A percentile compares a stretch with the other conserved stretches of the same genome.
These are phyloP conservation scores for Chenopodium album DNA, from an alignment of 148 eudicot species.

Conservation along the genomic window DNA sequence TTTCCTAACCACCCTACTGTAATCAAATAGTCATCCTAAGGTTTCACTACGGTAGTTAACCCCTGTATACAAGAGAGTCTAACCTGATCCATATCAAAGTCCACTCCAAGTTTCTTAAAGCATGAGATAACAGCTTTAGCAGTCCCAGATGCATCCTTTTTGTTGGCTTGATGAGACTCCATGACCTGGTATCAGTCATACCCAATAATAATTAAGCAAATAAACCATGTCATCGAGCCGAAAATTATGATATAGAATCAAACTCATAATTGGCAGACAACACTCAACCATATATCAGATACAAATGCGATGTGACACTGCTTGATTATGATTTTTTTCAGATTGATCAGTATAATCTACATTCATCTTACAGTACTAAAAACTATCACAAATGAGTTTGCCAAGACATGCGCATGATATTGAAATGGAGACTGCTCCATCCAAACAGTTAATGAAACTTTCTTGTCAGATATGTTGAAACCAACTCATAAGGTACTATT, in stretches of 20 bases:
- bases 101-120: conserved; percentile 84
- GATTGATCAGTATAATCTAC: background rate
- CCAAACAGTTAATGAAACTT: background rate
- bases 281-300: background rate
- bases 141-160: conserved; percentile 89
- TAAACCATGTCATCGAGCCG: background rate
- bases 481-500: background rate
- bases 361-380: background rate
- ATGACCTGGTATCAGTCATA: conserved; percentile 46
- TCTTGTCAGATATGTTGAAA: background rate
- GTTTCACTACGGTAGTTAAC: background rate
- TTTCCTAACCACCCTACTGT: background rate
- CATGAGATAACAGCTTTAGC: conserved; percentile 95
- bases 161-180: conserved; percentile 89
- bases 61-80: conserved; percentile 2
- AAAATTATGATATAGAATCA: background rate
- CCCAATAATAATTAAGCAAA: background rate
- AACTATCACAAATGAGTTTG: background rate
- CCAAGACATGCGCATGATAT: background rate
- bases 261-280: background rate
- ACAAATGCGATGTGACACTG: no score
- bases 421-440: background rate
- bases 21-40: background rate
- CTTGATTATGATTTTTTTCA: background rate
- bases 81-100: conserved; percentile 71